A percentile compares a stretch with the other conserved stretches of the same genome.
Evolutionary conservation across 106 monocot genomes (phyloP).

Genomic region (Allium sativum): DNA sequence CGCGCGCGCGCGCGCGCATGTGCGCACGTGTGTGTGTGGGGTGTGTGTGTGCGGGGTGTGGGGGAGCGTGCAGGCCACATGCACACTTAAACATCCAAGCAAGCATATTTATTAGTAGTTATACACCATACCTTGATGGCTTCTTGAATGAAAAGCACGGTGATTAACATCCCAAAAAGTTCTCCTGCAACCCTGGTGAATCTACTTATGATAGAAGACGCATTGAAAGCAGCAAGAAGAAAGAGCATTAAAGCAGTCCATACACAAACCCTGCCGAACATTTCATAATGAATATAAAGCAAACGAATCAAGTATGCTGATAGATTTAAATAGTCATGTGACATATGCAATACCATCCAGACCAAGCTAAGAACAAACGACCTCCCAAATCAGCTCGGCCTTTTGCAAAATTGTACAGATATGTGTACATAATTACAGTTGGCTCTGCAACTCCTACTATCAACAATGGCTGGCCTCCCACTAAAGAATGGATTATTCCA

Average conservation of each 20-base stretch:
- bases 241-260: constrained; percentile 84
- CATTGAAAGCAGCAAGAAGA: constrained; percentile 79
- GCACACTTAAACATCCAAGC: too few species aligned
- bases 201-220: constrained; percentile 58
- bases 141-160: constrained; percentile 88
- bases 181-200: constrained; percentile 92
- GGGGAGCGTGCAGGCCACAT: too few species aligned
- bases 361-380: constrained; percentile 70
- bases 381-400: constrained; percentile 40
- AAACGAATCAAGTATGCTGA: neutral
- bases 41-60: too few species aligned
- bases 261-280: constrained; percentile 76
- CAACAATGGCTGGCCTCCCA: constrained; percentile 92
- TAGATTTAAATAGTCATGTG: too few species aligned
- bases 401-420: constrained; percentile 79
- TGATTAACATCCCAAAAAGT: constrained; percentile 94
- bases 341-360: constrained; percentile 49
- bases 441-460: constrained; percentile 95
- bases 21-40: too few species aligned
- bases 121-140: constrained; percentile 54
- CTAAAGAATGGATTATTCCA: constrained; percentile 68
- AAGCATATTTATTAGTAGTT: too few species aligned
- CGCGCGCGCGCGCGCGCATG: too few species aligned
- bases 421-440: constrained; percentile 91
- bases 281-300: neutral